Conservation (phyloP, 2,329 filamentous ascomycete genomes). For the Magnaporthales sp. region DNA sequence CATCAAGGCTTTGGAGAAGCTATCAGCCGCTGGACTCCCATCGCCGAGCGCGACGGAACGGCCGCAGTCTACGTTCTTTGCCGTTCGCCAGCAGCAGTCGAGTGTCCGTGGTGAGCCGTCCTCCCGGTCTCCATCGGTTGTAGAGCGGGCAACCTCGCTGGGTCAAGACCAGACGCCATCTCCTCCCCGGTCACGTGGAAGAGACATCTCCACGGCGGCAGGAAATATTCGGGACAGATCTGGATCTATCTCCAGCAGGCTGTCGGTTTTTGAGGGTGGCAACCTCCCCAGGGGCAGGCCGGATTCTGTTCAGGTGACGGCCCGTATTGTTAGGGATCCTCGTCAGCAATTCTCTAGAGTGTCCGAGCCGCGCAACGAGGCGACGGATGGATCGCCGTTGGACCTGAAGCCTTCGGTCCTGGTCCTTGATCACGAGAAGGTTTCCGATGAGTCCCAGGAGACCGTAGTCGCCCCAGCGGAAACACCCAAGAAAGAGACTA, state of each 20-base stretch:
- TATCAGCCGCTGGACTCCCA: constrained; percentile 32
- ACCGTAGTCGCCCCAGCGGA: constrained; percentile 16
- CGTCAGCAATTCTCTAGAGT: constrained; percentile 30
- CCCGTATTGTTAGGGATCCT: constrained; percentile 67
- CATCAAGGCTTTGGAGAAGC: constrained; percentile 85
- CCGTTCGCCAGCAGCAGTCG: constrained; percentile 32
- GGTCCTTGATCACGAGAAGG: constrained; percentile 45
- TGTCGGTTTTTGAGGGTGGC: constrained; percentile 47
- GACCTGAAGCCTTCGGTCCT: constrained; percentile 52
- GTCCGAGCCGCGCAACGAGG: constrained; percentile 31
- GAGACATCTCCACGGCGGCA: constrained; percentile 23
- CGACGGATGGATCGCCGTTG: constrained; percentile 34
- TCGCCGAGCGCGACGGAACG: constrained; percentile 21
- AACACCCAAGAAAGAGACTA: constrained; percentile 26
- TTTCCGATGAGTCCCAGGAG: background rate
- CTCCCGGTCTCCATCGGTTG: constrained; percentile 35
- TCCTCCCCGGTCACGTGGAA: constrained; percentile 31
- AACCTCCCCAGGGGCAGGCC: constrained; percentile 38
- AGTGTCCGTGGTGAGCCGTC: constrained; percentile 21
- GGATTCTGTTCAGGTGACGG: constrained; percentile 82
- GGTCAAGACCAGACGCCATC: constrained; percentile 25
- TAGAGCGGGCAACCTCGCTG: constrained; percentile 33
- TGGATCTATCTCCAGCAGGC: constrained; percentile 43
- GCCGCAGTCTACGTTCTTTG: constrained; percentile 48
- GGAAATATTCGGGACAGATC: constrained; percentile 35